phyloP scores from a whole-genome alignment of 1,139 yeast genomes.

The Trichomonascaceae sp. region DNA sequence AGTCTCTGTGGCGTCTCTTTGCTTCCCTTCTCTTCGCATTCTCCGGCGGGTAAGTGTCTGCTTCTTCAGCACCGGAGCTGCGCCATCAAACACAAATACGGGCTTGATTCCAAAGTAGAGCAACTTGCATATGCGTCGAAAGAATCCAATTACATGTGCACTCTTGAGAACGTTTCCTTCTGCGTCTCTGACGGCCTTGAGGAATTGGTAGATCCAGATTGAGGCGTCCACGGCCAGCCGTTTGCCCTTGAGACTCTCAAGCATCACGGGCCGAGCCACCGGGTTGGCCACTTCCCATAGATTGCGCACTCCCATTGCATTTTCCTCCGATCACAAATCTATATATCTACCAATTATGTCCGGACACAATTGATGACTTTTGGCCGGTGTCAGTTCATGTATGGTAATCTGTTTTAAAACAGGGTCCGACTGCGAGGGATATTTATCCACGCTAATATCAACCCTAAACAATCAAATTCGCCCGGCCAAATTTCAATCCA shows the following conservation, averaged over 20 bases:
- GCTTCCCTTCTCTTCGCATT: conserved; percentile 60
- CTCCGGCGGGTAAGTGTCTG: conserved; percentile 60
- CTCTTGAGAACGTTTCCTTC: conserved; percentile 68
- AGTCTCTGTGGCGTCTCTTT: conserved; percentile 56
- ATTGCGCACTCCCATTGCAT: conserved; percentile 87
- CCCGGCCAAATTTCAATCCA: too few relatives aligned
- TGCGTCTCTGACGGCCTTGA: conserved; percentile 83
- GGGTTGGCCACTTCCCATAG: conserved; percentile 91
- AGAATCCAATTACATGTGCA: conserved; percentile 89
- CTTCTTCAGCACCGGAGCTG: conserved; percentile 76
- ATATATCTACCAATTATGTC: too few relatives aligned
- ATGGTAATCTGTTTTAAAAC: too few relatives aligned
- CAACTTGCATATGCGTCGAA: conserved; percentile 82
- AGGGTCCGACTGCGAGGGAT: too few relatives aligned
- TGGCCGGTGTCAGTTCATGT: too few relatives aligned
- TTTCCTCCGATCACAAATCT: too few relatives aligned
- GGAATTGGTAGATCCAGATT: conserved; percentile 94
- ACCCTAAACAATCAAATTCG: too few relatives aligned
- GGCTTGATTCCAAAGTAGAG: conserved; percentile 83
- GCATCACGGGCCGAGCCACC: conserved; percentile 76
- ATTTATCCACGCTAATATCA: too few relatives aligned
- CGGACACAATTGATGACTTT: too few relatives aligned
- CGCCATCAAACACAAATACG: conserved; percentile 95
- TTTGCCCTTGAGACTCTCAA: conserved; percentile 68
- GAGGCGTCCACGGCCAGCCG: conserved; percentile 93